Base-by-base conservation (phyloP, 495 filamentous ascomycete species). In the Hamigera avellanea region DNA sequence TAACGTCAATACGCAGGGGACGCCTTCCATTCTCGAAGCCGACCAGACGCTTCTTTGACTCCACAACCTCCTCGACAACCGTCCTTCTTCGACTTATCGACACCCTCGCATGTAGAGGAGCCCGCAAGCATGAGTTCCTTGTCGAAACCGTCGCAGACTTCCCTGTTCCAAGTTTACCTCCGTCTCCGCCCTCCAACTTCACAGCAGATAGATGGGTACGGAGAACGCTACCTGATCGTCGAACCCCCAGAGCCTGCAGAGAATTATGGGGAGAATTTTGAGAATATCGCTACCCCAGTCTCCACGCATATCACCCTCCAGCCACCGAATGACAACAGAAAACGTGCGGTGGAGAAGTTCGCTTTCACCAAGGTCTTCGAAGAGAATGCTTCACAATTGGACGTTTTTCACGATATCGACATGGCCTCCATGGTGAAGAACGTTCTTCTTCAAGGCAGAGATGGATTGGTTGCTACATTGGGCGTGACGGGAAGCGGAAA, bases 401-500 rank as follows among this genome's bases (percentile, higher is more conserved):
- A 95, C 49, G 60, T 98, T 15, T 95, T 96, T 49, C 73, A 87
- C 40, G 83, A 81, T 43, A 87, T 79, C 0, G 81, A 80, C 9
- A 70, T 93, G 21, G 67, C 83, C 27, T 70, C 72, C 1, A 51
- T 96, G 9, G 68, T 95, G 2, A 78, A 87, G 40, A 82, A 83
- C 1, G 86, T 93, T 5, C 49, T 95, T 23, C 69, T 74, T 14
- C 78, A 86, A 39, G 83, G 84, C 14, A 75, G 85, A 40, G 91
- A 98, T 72, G 88, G 87, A 13, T 53, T 96, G 46, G 54, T 98
- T 29, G 91, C 91, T 18, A 96, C 91, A 26, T 59, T 98, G 35
- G 91, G 91, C 5, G 91, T 96, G 19, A 95, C 91, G 6, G 93
- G 91, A 13, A 93, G 84, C 42, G 91, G 91, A 49, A 98, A 98